These are phyloP conservation scores for Wickerhamiella kurtzmanii DNA, from an alignment of 805 yeast genomes.

Conservation along the genomic window DNA sequence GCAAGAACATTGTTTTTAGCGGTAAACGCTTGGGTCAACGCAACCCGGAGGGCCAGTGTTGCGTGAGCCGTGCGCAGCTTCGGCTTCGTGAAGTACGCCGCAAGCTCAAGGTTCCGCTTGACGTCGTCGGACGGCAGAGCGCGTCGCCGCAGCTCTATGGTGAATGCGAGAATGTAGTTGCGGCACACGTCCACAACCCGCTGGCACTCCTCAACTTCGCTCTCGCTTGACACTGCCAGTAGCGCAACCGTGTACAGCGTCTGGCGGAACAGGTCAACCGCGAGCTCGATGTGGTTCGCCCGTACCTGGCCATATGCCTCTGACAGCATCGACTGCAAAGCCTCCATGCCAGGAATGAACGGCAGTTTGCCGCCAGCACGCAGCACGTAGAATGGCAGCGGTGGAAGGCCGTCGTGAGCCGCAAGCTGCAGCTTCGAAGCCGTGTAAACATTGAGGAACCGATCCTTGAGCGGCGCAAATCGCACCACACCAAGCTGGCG, in stretches of 20 bases:
- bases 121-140: constrained; percentile 47
- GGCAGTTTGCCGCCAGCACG: constrained; percentile 44
- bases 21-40: constrained; percentile 85
- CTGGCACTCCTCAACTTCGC: constrained; percentile 62
- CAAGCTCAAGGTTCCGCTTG: constrained; percentile 83
- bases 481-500: constrained; percentile 78
- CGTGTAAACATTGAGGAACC: constrained; percentile 76
- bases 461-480: constrained; percentile 73
- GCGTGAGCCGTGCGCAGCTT: constrained; percentile 72
- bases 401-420: constrained; percentile 59
- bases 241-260: constrained; percentile 66
- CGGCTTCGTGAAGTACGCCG: constrained; percentile 87
- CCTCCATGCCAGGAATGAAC: constrained; percentile 57
- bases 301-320: constrained; percentile 75
- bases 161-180: constrained; percentile 83
- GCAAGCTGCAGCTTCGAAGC: constrained; percentile 64
- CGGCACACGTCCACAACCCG: constrained; percentile 63
- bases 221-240: constrained; percentile 54
- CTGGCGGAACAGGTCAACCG: constrained; percentile 65
- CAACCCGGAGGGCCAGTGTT: constrained; percentile 81
- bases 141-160: constrained; percentile 85
- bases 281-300: constrained; percentile 68
- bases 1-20: constrained; percentile 81
- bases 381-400: constrained; percentile 56
- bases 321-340: constrained; percentile 45